Evolutionary conservation across 148 eudicot genomes (phyloP).

Genomic region (Vaccinium vitisidaea): DNA sequence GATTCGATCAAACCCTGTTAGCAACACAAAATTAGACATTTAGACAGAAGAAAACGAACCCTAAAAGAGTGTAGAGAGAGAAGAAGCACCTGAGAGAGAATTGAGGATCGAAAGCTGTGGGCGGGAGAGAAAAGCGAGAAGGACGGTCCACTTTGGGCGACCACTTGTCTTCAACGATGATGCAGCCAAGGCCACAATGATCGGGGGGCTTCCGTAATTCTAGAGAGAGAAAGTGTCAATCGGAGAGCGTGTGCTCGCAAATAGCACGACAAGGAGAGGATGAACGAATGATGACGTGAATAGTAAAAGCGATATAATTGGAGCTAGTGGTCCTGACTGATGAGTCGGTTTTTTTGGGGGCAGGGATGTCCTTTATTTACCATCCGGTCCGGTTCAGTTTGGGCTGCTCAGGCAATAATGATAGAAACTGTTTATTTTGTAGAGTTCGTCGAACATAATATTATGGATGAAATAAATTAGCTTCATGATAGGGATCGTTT

Average conservation of each 20-base stretch:
- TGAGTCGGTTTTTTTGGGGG: no score
- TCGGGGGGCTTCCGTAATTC: not conserved
- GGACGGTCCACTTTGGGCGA: not conserved
- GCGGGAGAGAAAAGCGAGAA: not conserved
- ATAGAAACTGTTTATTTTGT: no score
- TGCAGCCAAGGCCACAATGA: not conserved
- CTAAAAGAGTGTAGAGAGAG: not conserved
- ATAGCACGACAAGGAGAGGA: not conserved
- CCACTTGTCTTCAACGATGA: not conserved
- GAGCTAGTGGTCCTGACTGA: no score
- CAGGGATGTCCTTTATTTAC: no score
- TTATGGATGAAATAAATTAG: no score
- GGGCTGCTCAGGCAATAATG: no score
- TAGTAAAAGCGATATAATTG: no score
- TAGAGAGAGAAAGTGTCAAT: not conserved
- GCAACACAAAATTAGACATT: not conserved
- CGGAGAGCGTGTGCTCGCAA: not conserved
- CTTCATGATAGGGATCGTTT: no score
- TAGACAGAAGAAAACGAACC: slow-evolving; percentile 1
- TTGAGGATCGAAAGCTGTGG: slow-evolving; percentile 18
- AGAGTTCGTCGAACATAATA: no score
- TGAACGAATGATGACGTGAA: not conserved
- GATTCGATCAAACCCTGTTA: not conserved
- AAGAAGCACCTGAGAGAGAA: slow-evolving; percentile 12
- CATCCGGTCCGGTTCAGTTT: no score